A percentile compares a stretch with the other conserved stretches of the same genome.
Evolutionary conservation across 345 rosid species (phyloP).

Genomic region (Populus alba): DNA sequence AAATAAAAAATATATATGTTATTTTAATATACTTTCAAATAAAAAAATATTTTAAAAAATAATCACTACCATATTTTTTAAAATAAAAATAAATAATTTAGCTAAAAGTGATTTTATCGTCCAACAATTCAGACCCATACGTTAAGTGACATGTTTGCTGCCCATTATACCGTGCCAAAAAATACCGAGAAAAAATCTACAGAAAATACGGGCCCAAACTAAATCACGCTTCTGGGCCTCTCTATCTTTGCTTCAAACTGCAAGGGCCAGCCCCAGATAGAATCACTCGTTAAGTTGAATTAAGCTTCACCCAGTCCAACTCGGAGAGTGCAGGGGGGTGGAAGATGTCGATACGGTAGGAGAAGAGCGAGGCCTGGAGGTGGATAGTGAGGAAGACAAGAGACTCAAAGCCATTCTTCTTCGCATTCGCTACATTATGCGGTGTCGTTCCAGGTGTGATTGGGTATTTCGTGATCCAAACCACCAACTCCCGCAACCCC

Average conservation of each 20-base stretch:
- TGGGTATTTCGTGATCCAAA: conserved; percentile 90
- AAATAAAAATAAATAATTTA: no score
- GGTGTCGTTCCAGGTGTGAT: conserved; percentile 85
- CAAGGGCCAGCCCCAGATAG: background rate
- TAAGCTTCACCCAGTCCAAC: background rate
- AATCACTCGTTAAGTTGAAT: background rate
- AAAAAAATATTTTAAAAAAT: no score
- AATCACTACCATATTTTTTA: no score
- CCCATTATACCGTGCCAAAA: background rate
- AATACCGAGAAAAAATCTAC: background rate
- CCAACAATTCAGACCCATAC: no score
- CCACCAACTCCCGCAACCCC: conserved; percentile 65
- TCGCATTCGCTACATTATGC: conserved; percentile 80
- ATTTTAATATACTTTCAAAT: no score
- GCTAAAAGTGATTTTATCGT: no score
- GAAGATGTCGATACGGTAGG: conserved; percentile 60
- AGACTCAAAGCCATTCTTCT: conserved; percentile 84
- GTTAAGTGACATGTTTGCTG: background rate
- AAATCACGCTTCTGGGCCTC: background rate
- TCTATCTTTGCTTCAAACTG: background rate
- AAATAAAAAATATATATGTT: no score
- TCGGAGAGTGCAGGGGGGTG: background rate
- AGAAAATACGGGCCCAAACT: background rate
- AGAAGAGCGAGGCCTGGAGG: conserved; percentile 72
- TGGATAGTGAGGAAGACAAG: conserved; percentile 75